Percentiles rank a stretch among this genome's conserved stretches.
Conservation (phyloP, 208 protist genomes). For the Plasmodiophora brassicae region DNA sequence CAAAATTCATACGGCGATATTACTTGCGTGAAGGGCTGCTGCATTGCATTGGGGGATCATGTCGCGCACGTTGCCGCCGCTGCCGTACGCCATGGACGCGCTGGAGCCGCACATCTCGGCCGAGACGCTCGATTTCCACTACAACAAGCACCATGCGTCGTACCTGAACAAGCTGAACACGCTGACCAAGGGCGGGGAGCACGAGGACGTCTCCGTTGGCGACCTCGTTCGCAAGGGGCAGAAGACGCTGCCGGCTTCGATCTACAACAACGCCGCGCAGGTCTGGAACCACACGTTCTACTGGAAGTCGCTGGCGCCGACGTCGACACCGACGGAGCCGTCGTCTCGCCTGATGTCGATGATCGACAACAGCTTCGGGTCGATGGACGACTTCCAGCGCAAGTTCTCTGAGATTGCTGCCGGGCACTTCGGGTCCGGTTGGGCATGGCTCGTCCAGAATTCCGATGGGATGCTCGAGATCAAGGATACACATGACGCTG, state of each 20-base stretch:
- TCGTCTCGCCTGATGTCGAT: neutral
- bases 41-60: too few species aligned
- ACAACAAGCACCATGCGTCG: constrained; percentile 36
- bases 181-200: constrained; percentile 9
- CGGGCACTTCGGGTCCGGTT: constrained; percentile 42
- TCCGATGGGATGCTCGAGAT: constrained; percentile 30
- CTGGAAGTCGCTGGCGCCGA: neutral
- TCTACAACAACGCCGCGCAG: neutral
- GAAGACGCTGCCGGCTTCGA: too few species aligned
- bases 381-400: too few species aligned
- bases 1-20: too few species aligned
- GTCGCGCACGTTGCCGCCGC: too few species aligned
- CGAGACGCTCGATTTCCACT: constrained; percentile 46
- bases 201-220: too few species aligned
- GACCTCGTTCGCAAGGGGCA: too few species aligned
- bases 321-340: neutral
- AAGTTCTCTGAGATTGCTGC: too few species aligned
- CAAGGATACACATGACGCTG: constrained; percentile 21
- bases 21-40: too few species aligned
- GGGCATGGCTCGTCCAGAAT: constrained; percentile 10
- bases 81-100: too few species aligned
- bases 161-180: constrained; percentile 45
- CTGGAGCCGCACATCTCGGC: too few species aligned
- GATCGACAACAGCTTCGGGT: too few species aligned
- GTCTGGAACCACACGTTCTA: constrained; percentile 1